These are phyloP conservation scores for Ampelocalamus luodianensis DNA, from an alignment of 176 grass and related monocot genomes.

Conservation along the genomic window DNA sequence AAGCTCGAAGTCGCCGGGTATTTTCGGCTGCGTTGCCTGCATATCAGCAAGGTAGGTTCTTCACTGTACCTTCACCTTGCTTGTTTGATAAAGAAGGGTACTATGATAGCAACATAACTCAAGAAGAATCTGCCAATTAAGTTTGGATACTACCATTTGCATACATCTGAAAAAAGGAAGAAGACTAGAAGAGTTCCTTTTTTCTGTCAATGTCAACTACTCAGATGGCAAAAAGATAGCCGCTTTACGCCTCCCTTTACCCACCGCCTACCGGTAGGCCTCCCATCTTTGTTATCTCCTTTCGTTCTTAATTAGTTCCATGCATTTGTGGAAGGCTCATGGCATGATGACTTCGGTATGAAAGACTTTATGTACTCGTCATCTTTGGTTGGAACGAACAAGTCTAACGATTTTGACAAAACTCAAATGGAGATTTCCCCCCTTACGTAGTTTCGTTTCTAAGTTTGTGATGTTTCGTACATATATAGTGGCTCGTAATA, in stretches of 20 bases:
- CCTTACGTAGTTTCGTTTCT: neutral
- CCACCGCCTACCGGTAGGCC: neutral
- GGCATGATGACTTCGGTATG: neutral
- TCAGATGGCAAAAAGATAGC: neutral
- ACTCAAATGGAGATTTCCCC: neutral
- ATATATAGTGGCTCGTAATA: neutral
- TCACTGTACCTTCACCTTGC: neutral
- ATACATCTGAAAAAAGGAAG: neutral
- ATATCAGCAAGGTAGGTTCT: neutral
- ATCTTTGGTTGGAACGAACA: neutral
- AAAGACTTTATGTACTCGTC: too few species aligned
- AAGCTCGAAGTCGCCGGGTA: neutral
- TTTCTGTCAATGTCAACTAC: neutral
- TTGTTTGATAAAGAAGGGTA: neutral
- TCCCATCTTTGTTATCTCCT: neutral
- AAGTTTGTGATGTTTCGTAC: neutral
- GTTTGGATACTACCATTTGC: neutral
- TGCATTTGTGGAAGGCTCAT: slow-evolving; percentile 13
- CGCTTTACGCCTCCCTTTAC: neutral
- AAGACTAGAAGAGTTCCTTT: neutral
- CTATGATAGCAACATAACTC: neutral
- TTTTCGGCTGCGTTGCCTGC: neutral
- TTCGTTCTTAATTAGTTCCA: neutral
- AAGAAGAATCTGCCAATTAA: neutral
- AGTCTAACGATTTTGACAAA: neutral